Conservation (phyloP, 2,329 filamentous ascomycete genomes). For the Aspergillus candidus region DNA sequence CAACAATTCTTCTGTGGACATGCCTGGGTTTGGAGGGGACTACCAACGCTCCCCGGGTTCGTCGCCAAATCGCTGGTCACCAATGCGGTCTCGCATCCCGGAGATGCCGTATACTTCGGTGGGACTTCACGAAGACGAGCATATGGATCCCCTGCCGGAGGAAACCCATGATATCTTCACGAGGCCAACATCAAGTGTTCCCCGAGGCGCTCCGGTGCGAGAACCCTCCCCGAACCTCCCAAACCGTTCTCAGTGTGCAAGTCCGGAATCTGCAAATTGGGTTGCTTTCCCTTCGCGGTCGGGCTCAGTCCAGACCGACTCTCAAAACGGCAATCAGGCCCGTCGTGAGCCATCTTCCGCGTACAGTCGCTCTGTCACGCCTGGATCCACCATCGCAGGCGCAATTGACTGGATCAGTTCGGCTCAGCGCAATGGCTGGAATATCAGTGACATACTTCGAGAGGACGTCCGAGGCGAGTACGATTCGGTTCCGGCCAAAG, state of each 20-base stretch:
- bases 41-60: constrained; percentile 45
- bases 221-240: constrained; percentile 24
- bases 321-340: constrained; percentile 16
- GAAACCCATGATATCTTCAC: constrained; percentile 25
- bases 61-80: constrained; percentile 36
- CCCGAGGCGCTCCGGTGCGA: constrained; percentile 24
- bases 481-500: constrained; percentile 29
- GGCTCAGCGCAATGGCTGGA: constrained; percentile 23
- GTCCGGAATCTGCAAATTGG: constrained; percentile 39
- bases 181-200: constrained; percentile 27
- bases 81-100: constrained; percentile 26
- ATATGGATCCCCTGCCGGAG: constrained; percentile 21
- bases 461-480: constrained; percentile 34
- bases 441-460: constrained; percentile 24
- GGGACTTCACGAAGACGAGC: constrained; percentile 23
- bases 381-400: constrained; percentile 21
- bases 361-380: constrained; percentile 25
- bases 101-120: constrained; percentile 25
- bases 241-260: constrained; percentile 28
- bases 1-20: constrained; percentile 53
- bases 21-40: constrained; percentile 19
- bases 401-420: constrained; percentile 32
- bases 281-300: constrained; percentile 33
- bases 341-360: constrained; percentile 30
- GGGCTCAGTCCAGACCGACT: constrained; percentile 23